Percentiles rank a stretch among this genome's conserved stretches.
Conservation (phyloP, 2,329 filamentous ascomycete genomes). For the Colletotrichum cordylinicola region DNA sequence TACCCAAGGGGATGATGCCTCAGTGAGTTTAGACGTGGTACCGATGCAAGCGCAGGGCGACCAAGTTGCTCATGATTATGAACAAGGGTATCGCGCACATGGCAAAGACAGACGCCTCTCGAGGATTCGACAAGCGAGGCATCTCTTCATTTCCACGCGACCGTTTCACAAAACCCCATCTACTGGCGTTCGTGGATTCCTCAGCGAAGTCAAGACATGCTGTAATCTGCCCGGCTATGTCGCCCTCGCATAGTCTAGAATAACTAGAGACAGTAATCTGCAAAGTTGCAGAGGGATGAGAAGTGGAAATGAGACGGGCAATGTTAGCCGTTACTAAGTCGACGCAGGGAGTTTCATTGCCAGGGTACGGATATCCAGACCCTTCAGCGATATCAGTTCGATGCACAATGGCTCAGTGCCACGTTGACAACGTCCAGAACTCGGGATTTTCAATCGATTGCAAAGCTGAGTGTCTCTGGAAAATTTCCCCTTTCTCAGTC, state of each 20-base stretch:
- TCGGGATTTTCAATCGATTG: neutral
- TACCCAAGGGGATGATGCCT: neutral
- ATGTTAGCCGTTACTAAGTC: neutral
- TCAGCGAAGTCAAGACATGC: neutral
- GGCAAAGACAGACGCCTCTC: neutral
- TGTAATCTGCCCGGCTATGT: neutral
- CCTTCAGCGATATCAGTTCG: neutral
- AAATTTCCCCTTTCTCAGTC: neutral
- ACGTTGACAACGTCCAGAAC: neutral
- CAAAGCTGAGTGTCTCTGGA: neutral
- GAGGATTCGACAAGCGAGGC: neutral
- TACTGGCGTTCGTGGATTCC: neutral
- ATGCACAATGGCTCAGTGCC: neutral
- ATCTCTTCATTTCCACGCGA: neutral
- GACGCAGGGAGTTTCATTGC: neutral
- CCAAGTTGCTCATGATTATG: neutral
- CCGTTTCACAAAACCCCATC: neutral
- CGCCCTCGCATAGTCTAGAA: neutral
- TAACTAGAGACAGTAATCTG: neutral
- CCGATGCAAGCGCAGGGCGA: neutral
- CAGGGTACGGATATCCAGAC: neutral
- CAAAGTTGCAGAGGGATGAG: neutral
- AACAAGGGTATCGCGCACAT: neutral
- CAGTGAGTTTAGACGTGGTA: neutral
- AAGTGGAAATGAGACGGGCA: neutral